These are phyloP conservation scores for Parietaria judaica DNA, from an alignment of 306 rosid genomes.

Conservation along the genomic window DNA sequence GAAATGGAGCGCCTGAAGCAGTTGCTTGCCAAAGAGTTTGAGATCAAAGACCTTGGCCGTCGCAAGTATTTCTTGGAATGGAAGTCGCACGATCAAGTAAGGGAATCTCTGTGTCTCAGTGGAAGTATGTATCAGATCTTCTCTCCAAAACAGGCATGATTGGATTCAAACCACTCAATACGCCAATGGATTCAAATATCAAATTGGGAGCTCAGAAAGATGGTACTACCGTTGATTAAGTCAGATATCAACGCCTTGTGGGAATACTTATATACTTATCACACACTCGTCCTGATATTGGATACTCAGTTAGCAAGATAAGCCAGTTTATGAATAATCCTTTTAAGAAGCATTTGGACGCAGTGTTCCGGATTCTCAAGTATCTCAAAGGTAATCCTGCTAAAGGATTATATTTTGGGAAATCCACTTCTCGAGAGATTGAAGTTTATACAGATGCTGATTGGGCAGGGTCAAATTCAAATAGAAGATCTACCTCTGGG, in stretches of 20 bases:
- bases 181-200: background rate
- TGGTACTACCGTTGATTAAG: background rate
- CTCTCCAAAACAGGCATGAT: background rate
- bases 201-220: background rate
- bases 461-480: background rate
- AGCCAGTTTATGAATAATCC: background rate
- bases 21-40: too few species aligned
- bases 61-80: background rate
- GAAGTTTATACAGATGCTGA: background rate
- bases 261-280: background rate
- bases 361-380: background rate
- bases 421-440: background rate
- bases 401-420: background rate
- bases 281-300: background rate
- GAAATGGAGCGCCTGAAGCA: too few species aligned
- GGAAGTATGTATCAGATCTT: background rate
- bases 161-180: background rate
- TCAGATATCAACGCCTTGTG: background rate
- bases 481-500: background rate
- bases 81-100: background rate
- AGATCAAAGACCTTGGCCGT: too few species aligned
- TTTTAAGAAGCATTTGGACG: background rate
- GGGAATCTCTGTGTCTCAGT: background rate
- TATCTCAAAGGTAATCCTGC: background rate
- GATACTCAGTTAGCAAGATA: background rate